Evolutionary conservation across 78 protist species (phyloP), one percentile per base, ranked within the genome.

Genomic region (Goniomonas avonlea): DNA sequence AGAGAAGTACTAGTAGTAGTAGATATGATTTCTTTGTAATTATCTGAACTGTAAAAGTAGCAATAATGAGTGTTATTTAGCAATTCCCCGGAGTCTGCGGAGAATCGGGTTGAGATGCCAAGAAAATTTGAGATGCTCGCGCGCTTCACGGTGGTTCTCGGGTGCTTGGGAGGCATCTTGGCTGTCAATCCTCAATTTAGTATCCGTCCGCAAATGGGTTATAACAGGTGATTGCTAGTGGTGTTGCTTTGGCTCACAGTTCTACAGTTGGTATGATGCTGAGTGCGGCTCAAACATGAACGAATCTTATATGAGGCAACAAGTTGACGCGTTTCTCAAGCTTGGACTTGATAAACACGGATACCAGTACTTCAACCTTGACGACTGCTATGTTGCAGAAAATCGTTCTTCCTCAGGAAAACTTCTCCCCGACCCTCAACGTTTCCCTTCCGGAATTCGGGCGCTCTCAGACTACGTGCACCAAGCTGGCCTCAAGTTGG

Each of bases 381-480:
- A 77, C 25, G 82, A 61, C 69, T 58, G 71, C 15, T 77, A 70
- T 56, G 74, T 1, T 17, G 37, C 23, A 0, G 27, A 38, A 5
- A 21, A 0, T 41, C 25, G 2, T 1, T 5, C 23, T n/a, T n/a
- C 34, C 20, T 25, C 31, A 21, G 76, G 73, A 13, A 9, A n/a
- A 3, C 65, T 80, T 18, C 63, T 38, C 38, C 25, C 78, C 2
- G 83, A 70, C 31, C 77, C 83, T 25, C 5, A 5, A 4, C 77
- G n/a, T 29, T 80, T 80, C 65, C 84, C 84, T 9, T 5, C 23
- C 5, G 84, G 84, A 21, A 77, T 79, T 43, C 15, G n/a, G 60
- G 41, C 63, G 23, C 27, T 79, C 47, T 41, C 83, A 0, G 78
- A 79, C 27, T 68, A 79, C 55, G 50, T 69, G 45, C 83, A 79